Evolutionary conservation across 108 stramenopile species (phyloP), one percentile per base, ranked within the genome.

Genomic region (Pseudonitzschia delicatissima): DNA sequence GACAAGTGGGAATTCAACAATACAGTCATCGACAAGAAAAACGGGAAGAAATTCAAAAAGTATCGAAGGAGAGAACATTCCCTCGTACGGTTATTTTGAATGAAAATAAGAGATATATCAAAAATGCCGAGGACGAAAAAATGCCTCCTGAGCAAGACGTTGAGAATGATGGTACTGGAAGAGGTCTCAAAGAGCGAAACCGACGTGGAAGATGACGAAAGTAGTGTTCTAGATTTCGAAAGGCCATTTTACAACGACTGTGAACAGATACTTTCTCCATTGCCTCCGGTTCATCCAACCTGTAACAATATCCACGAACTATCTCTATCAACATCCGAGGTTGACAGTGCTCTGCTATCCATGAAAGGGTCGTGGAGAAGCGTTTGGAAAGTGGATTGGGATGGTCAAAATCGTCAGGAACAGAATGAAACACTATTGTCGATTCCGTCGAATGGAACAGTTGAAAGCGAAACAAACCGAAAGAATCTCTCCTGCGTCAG

Each of bases 281-380:
- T 71, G n/a, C 60, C 63, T 0, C 47, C 12, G 12, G 74, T 76
- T 35, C 72, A 82, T 69, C 83, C 87, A 12, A 86, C 77, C 11
- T 91, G 90, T 69, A 87, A 87, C 74, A 21, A 31, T 2, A 60
- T 93, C 2, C 92, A 93, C 62, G 92, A 92, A 67, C 49, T 75
- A 74, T 32, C 40, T 34, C 51, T 34, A 29, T 40, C 21, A 21
- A 48, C 40, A 13, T 0, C n/a, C 2, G 53, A 32, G 18, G 49
- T 29, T 27, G 32, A 59, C 12, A 67, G 53, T 32, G 45, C 72
- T 2, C 49, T 84, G 23, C 23, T 84, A 3, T 57, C 53, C 39
- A 74, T 63, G 50, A 53, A 64, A 42, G 82, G 82, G 33, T 73
- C 58, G 34, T 84, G 82, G 82, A 37, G 82, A 25, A 75, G 52